Base-by-base conservation (phyloP, 2,329 filamentous ascomycete species). In the Diplodia scrobiculata region DNA sequence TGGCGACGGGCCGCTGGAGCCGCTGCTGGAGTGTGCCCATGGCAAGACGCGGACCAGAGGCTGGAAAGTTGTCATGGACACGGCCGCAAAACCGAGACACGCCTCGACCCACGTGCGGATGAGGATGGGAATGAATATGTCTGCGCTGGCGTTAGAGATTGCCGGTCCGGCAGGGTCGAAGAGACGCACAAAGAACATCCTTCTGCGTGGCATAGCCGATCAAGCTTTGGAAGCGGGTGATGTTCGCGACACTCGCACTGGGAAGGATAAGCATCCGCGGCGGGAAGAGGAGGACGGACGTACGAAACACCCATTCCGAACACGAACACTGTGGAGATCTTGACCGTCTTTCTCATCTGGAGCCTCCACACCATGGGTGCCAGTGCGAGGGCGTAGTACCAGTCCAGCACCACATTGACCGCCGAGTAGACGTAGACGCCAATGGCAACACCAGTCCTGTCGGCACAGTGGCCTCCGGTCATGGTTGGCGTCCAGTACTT, bases 341-440 rank as follows among this genome's bases (percentile, higher is more conserved):
- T 64, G 50, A 55, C 62, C 36, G 27, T 34, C 10, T 21, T 47
- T 25, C 36, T 59, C 50, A 47, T 52, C 25, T 64, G 62, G 10
- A 64, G 50, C 62, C 25, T 54, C 50, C 50, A 64, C 4, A 64
- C 52, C 50, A 64, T 25, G 6, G 62, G 62, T 19, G 41, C 62
- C 36, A 64, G 17, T 32, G 62, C 62, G 4, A 64, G 34, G 6
- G 62, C 62, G 7, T 64, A 64, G 50, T 64, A 64, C 50, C 50
- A 54, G 21, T 64, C 62, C 36, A 64, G 25, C 19, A 21, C 27
- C 2, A 64, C 36, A 29, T 64, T 53, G 17, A 64, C 10, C 4
- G 50, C 38, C 1, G 36, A 64, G 25, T 64, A 64, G 2, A 64
- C 62, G 19, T 64, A 64, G n/a, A 64, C 41, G 10, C 62, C 62